Conservation (phyloP, 208 protist genomes). For the Strigomonas culicis region DNA sequence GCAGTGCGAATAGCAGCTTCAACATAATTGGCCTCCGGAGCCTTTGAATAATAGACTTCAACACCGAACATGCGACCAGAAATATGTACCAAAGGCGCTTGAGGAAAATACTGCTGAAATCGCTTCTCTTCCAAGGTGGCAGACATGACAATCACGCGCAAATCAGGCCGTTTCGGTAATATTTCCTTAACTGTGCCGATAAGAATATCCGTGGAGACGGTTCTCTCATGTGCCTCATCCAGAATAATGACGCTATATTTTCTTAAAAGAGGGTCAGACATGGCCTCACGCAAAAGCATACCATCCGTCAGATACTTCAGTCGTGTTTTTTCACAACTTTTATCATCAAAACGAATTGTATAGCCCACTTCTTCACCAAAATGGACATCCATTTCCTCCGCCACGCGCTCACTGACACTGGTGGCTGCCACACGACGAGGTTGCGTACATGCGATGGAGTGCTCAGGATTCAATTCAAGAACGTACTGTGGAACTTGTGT, state of each 20-base stretch:
- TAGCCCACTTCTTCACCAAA: conserved; percentile 98
- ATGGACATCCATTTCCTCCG: conserved; percentile 96
- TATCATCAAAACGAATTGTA: conserved; percentile 98
- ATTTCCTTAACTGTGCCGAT: conserved; percentile 97
- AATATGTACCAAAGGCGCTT: conserved; percentile 97
- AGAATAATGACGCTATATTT: conserved; percentile 97
- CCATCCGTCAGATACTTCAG: conserved; percentile 99
- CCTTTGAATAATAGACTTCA: conserved; percentile 83
- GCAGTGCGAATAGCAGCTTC: conserved; percentile 96
- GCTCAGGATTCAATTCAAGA: conserved; percentile 79
- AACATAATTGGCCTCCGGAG: conserved; percentile 95
- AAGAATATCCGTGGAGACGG: conserved; percentile 98
- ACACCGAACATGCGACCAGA: conserved; percentile 96
- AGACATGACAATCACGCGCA: conserved; percentile 96
- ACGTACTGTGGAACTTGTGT: conserved; percentile 96
- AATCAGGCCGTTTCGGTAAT: conserved; percentile 69
- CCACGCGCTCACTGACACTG: conserved; percentile 97
- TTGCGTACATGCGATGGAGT: conserved; percentile 93
- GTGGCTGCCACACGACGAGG: conserved; percentile 98
- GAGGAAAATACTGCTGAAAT: conserved; percentile 97
- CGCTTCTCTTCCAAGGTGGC: conserved; percentile 98
- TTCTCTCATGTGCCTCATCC: conserved; percentile 99
- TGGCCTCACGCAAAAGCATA: conserved; percentile 97
- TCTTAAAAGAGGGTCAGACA: conserved; percentile 89
- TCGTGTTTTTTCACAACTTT: conserved; percentile 89